Percentiles rank a stretch among this genome's conserved stretches.
Conservation (phyloP, 2,329 filamentous ascomycete genomes). For the Amesomyces nigricolor region DNA sequence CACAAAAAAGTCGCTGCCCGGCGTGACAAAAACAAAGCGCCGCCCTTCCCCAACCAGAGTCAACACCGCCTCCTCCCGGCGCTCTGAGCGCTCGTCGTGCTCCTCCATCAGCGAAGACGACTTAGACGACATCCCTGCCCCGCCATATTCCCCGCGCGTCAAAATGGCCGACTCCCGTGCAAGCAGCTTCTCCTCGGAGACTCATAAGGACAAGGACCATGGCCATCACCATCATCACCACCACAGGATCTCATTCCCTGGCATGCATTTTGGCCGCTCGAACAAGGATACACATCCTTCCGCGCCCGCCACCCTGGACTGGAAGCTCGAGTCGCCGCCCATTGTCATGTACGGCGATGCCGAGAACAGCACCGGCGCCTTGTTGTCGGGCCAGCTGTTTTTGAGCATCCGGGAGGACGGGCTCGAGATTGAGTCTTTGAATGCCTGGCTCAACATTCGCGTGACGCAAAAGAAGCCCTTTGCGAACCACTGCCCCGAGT, state of each 20-base stretch:
- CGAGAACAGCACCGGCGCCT: slow-evolving; percentile 70
- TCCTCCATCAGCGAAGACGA: slow-evolving; percentile 35
- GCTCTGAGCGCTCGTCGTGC: slow-evolving; percentile 34
- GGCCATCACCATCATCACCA: slow-evolving; percentile 34
- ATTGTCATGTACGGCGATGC: slow-evolving; percentile 75
- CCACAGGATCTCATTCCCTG: slow-evolving; percentile 37
- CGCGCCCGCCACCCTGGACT: slow-evolving; percentile 42
- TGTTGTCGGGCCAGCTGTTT: slow-evolving; percentile 78
- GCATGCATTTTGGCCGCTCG: slow-evolving; percentile 38
- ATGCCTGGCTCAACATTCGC: slow-evolving; percentile 64
- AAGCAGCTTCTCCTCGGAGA: slow-evolving; percentile 21
- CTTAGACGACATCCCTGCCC: slow-evolving; percentile 27
- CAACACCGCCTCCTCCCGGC: slow-evolving; percentile 27
- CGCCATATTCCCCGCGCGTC: slow-evolving; percentile 20
- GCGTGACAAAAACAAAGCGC: slow-evolving; percentile 31
- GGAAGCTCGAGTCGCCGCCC: slow-evolving; percentile 77
- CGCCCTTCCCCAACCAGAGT: slow-evolving; percentile 29
- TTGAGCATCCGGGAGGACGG: slow-evolving; percentile 63
- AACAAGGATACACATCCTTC: slow-evolving; percentile 36
- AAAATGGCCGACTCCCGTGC: slow-evolving; percentile 25
- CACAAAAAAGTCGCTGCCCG: slow-evolving; percentile 35
- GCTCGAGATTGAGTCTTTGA: slow-evolving; percentile 65
- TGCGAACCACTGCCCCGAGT: slow-evolving; percentile 70
- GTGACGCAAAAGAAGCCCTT: slow-evolving; percentile 78
- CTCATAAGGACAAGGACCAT: slow-evolving; percentile 25